phyloP scores from a whole-genome alignment of 345 rosid species.

The Tarenaya hassleriana region DNA sequence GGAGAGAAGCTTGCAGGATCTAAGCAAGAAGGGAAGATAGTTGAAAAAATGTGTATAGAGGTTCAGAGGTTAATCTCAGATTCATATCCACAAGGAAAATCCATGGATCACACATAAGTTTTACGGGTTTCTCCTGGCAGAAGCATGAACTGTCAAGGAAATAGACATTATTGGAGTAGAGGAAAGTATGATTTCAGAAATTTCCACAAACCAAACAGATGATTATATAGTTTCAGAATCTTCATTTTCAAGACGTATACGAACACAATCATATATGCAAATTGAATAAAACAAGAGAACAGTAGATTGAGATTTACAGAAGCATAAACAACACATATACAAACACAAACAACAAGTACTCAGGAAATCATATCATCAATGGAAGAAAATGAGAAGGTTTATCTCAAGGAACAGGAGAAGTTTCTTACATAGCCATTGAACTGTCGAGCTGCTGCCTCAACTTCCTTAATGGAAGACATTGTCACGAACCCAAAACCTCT shows the following conservation, averaged over 20 bases:
- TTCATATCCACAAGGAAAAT: background rate
- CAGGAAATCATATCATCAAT: too few relatives aligned
- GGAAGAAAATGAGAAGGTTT: too few relatives aligned
- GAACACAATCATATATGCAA: background rate
- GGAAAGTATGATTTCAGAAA: background rate
- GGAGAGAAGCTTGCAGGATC: background rate
- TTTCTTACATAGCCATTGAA: slow-evolving; percentile 85
- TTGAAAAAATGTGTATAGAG: too few relatives aligned
- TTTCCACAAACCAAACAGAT: background rate
- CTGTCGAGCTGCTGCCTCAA: slow-evolving; percentile 66
- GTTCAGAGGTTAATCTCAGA: too few relatives aligned
- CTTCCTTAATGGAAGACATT: slow-evolving; percentile 71
- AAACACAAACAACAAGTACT: too few relatives aligned
- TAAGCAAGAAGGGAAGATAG: background rate
- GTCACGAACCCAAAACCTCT: slow-evolving; percentile 98
- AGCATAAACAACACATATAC: too few relatives aligned
- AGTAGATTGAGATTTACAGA: too few relatives aligned
- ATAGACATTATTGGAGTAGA: background rate
- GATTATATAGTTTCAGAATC: background rate
- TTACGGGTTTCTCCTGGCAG: background rate
- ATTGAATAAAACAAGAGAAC: too few relatives aligned
- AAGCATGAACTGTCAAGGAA: background rate
- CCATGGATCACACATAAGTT: slow-evolving; percentile 7
- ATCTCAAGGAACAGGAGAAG: slow-evolving; percentile 11
- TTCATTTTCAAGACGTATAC: background rate